Conservation (phyloP, 208 protist species). For the Trypanosoma lewisi region DNA sequence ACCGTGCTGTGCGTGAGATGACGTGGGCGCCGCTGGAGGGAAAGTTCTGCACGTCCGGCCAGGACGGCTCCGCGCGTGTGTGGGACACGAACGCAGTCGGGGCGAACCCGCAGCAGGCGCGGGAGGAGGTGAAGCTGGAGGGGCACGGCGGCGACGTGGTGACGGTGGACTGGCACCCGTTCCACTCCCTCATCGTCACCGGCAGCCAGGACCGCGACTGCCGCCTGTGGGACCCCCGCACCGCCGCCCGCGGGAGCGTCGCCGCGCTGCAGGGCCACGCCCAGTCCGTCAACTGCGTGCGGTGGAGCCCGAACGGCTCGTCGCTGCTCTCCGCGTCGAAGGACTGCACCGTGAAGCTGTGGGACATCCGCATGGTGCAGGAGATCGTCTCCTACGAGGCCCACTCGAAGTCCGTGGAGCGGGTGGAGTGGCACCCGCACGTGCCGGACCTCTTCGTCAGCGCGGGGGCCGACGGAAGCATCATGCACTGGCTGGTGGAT, state of each 20-base stretch:
- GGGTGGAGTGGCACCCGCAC: constrained; percentile 80
- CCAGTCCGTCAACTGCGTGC: constrained; percentile 72
- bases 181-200: constrained; percentile 75
- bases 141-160: constrained; percentile 88
- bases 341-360: constrained; percentile 80
- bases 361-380: constrained; percentile 82
- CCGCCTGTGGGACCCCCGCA: constrained; percentile 86
- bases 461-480: constrained; percentile 66
- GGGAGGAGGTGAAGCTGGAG: constrained; percentile 84
- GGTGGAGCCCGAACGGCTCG: constrained; percentile 80
- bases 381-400: constrained; percentile 76
- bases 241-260: constrained; percentile 68
- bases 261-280: constrained; percentile 80
- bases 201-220: constrained; percentile 86
- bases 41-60: constrained; percentile 83
- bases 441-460: constrained; percentile 74
- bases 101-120: constrained; percentile 25
- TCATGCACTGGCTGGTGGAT: constrained; percentile 85
- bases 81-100: constrained; percentile 80
- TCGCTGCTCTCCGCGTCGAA: constrained; percentile 77
- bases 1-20: constrained; percentile 78
- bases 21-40: constrained; percentile 72
- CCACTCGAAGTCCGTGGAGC: constrained; percentile 71
- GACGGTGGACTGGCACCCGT: constrained; percentile 85
- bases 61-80: constrained; percentile 80